Evolutionary conservation across 2,329 filamentous ascomycete species (phyloP), one percentile per base, ranked within the genome.

Genomic region (Stagonosporopsis rhizophila): DNA sequence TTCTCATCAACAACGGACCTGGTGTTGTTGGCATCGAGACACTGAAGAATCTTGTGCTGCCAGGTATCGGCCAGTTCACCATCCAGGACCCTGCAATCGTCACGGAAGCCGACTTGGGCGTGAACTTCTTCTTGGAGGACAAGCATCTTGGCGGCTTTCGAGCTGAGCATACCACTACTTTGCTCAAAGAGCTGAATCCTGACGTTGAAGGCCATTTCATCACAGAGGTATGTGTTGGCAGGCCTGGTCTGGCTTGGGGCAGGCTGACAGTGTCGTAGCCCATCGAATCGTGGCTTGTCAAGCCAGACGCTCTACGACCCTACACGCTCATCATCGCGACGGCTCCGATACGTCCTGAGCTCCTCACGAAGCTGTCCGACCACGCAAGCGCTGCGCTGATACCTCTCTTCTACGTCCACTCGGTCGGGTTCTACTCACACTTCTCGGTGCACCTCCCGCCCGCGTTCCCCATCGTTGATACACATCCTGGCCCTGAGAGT

Each of bases 121-220:
- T 97, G 60, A 99, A 99, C 78, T 99, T 99, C 82, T 99, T 99
- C 70, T 82, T 99, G 0, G 91, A 96, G 59, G 87, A 95, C 66
- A 80, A 83, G 44, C 89, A 87, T 62, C 74, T 96, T 34, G 93
- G 92, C 49, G 88, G 87, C 68, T 87, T 87, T 23, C 87, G 95
- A 64, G 91, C 94, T 1, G 85, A 92, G 73, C 88, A 90, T 71
- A 90, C 89, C 51, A 88, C 89, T 55, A 87, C 88, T 59, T 82
- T 94, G 51, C 81, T 99, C 39, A 82, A 87, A 59, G 96, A 99
- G 76, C 82, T 99, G 58, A 99, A 99, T 71, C 92, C 93, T 2
- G 95, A 98, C 70, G 95, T 97, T 1, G 78, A 90, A 56, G 94
- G 93, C 6, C 82, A 88, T 68, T 94, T 86, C 58, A 80, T 85